These are phyloP conservation scores for Euphrasia confusa DNA, from an alignment of 257 asterid genomes.

Conservation along the genomic window DNA sequence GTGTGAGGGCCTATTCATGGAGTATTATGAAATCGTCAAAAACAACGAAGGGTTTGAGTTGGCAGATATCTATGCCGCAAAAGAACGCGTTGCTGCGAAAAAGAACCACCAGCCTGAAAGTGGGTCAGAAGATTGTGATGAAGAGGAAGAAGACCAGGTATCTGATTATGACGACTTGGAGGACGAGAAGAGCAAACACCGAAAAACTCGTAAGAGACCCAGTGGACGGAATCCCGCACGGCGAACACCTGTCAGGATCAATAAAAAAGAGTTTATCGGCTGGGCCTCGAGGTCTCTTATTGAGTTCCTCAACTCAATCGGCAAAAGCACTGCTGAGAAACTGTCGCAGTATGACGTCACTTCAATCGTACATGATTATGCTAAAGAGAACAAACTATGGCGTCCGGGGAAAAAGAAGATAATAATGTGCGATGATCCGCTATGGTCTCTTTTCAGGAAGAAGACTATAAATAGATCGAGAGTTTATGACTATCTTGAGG, in stretches of 20 bases:
- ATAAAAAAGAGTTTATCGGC: slow-evolving; percentile 47
- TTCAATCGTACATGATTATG: slow-evolving; percentile 44
- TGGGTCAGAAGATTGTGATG: slow-evolving; percentile 39
- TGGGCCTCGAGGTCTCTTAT: slow-evolving; percentile 78
- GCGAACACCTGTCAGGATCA: slow-evolving; percentile 31
- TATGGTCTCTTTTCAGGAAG: slow-evolving; percentile 48
- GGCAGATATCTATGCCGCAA: slow-evolving; percentile 42
- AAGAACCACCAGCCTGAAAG: slow-evolving; percentile 24
- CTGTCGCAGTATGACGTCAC: slow-evolving; percentile 55
- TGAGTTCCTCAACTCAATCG: slow-evolving; percentile 58
- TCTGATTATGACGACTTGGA: slow-evolving; percentile 46
- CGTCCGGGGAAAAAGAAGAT: slow-evolving; percentile 47
- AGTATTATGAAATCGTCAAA: slow-evolving; percentile 58
- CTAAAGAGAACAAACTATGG: slow-evolving; percentile 43
- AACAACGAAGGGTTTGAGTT: slow-evolving; percentile 35
- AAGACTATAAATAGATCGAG: slow-evolving; percentile 32
- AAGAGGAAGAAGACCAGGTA: slow-evolving; percentile 31
- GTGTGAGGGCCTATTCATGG: slow-evolving; percentile 68
- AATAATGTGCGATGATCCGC: slow-evolving; percentile 49
- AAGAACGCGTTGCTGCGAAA: slow-evolving; percentile 24
- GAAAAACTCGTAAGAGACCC: slow-evolving; percentile 29
- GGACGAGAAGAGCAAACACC: slow-evolving; percentile 16
- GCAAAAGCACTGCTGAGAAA: slow-evolving; percentile 41
- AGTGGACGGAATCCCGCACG: slow-evolving; percentile 25
- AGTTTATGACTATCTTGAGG: slow-evolving; percentile 52